Conservation (phyloP, 2,329 filamentous ascomycete genomes). For the Acrocalymma vagum region DNA sequence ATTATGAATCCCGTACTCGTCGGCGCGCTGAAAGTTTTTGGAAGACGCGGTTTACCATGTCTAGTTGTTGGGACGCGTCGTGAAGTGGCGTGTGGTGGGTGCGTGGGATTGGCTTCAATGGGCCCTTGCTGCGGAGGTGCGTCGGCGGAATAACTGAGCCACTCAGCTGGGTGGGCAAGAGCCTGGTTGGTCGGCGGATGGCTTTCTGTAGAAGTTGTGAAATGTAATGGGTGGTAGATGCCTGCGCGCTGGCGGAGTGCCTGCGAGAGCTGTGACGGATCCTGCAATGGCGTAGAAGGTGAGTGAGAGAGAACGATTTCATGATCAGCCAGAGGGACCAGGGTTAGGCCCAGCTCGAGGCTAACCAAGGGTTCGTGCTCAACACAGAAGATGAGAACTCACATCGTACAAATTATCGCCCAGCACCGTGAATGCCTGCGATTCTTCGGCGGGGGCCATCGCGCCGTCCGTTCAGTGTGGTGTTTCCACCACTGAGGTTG, state of each 20-base stretch:
- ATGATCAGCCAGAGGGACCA: slow-evolving; percentile 33
- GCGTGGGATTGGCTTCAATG: slow-evolving; percentile 17
- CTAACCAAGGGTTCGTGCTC: too few species aligned
- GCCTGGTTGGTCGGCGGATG: too few species aligned
- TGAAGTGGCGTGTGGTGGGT: slow-evolving; percentile 22
- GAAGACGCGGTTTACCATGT: slow-evolving; percentile 40
- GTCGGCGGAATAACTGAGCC: slow-evolving; percentile 15
- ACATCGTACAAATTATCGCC: slow-evolving; percentile 43
- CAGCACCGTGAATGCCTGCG: slow-evolving; percentile 36
- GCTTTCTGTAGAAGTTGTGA: slow-evolving; percentile 35
- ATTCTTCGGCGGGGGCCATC: slow-evolving; percentile 38
- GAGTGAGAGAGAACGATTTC: slow-evolving; percentile 27
- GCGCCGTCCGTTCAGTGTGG: slow-evolving; percentile 14
- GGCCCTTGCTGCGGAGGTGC: slow-evolving; percentile 9
- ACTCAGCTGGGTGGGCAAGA: slow-evolving; percentile 14
- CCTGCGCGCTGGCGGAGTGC: slow-evolving; percentile 44
- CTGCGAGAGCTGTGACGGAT: slow-evolving; percentile 47
- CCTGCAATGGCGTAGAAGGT: slow-evolving; percentile 34
- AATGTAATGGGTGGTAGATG: slow-evolving; percentile 27
- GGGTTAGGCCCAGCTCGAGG: too few species aligned
- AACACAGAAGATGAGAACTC: slow-evolving; percentile 31
- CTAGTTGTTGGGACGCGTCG: slow-evolving; percentile 39
- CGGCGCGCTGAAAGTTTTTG: slow-evolving; percentile 42
- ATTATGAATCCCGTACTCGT: slow-evolving; percentile 27
- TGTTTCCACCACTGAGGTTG: slow-evolving; percentile 22